These are phyloP conservation scores for Ascocoryne sarcoides DNA, from an alignment of 2,329 filamentous ascomycete species.

Conservation along the genomic window DNA sequence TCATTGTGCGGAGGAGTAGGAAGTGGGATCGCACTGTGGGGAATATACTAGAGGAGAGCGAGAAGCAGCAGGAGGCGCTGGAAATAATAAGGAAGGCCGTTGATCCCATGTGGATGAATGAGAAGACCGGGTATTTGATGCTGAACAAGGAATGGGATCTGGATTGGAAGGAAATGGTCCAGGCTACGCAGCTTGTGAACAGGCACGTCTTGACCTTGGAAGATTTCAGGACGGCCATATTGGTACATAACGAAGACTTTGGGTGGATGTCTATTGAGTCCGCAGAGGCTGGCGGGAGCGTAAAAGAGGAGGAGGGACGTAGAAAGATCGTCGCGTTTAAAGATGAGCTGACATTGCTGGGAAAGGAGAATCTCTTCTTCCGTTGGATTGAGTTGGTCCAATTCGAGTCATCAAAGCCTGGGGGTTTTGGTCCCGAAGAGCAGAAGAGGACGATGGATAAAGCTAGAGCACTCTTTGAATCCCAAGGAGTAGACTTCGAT, in stretches of 20 bases:
- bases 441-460: conserved; percentile 65
- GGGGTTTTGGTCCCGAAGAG: conserved; percentile 66
- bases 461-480: conserved; percentile 66
- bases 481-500: conserved; percentile 74
- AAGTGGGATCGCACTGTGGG: conserved; percentile 56
- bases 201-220: conserved; percentile 49
- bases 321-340: conserved; percentile 75
- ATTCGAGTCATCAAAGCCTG: conserved; percentile 71
- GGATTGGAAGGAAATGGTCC: conserved; percentile 74
- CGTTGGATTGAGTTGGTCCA: conserved; percentile 90
- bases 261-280: conserved; percentile 66
- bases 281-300: conserved; percentile 37
- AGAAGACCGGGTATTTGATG: conserved; percentile 82
- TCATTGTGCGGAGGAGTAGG: conserved; percentile 71
- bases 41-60: conserved; percentile 30
- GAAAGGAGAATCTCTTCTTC: conserved; percentile 85
- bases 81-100: conserved; percentile 60
- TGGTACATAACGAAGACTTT: conserved; percentile 58
- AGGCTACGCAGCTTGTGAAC: conserved; percentile 62
- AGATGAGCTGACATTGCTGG: conserved; percentile 63
- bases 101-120: conserved; percentile 52
- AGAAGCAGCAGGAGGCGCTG: conserved; percentile 49
- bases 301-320: conserved; percentile 53
- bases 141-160: conserved; percentile 82
- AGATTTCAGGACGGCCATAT: conserved; percentile 59